Percentiles rank a stretch among this genome's conserved stretches.
Conservation (phyloP, 169 alveolate species). For the Eimeria maxima region DNA sequence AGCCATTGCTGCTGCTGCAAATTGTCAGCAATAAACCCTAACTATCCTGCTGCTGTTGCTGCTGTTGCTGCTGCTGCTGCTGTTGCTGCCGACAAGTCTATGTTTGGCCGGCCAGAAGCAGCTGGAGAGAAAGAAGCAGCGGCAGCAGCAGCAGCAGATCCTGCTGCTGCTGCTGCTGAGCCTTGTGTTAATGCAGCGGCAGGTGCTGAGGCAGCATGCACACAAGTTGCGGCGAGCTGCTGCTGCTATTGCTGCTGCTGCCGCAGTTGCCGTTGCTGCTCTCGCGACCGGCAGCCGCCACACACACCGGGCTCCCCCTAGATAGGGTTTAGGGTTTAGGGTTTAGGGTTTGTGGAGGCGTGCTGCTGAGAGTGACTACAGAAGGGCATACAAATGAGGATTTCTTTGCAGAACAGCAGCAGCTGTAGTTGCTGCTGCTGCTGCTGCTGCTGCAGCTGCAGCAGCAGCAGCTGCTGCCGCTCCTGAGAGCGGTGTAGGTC, state of each 20-base stretch:
- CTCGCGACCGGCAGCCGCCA: not conserved
- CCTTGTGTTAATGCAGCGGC: not conserved
- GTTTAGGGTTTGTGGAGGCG: not conserved
- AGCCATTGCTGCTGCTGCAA: not conserved
- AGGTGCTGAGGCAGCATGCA: not conserved
- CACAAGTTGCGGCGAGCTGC: too few species aligned
- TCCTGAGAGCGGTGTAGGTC: not conserved
- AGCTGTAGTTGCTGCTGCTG: conserved; percentile 29
- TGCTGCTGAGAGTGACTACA: not conserved
- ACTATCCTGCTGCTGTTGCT: not conserved
- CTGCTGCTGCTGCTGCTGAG: not conserved
- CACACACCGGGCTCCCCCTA: not conserved
- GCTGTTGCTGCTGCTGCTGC: not conserved
- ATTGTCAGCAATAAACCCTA: not conserved
- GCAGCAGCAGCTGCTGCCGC: not conserved
- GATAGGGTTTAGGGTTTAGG: conserved; percentile 1
- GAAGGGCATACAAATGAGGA: not conserved
- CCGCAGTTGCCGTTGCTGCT: not conserved
- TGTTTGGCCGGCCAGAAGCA: not conserved
- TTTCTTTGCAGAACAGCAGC: not conserved
- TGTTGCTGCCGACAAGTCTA: not conserved
- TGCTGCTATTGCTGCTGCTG: not conserved
- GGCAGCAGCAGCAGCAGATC: not conserved
- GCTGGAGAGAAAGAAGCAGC: not conserved
- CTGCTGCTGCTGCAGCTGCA: conserved; percentile 7